Percentiles rank a stretch among this genome's conserved stretches.
Conservation (phyloP, 352 stramenopile species). For the Thraustotheca clavata region DNA sequence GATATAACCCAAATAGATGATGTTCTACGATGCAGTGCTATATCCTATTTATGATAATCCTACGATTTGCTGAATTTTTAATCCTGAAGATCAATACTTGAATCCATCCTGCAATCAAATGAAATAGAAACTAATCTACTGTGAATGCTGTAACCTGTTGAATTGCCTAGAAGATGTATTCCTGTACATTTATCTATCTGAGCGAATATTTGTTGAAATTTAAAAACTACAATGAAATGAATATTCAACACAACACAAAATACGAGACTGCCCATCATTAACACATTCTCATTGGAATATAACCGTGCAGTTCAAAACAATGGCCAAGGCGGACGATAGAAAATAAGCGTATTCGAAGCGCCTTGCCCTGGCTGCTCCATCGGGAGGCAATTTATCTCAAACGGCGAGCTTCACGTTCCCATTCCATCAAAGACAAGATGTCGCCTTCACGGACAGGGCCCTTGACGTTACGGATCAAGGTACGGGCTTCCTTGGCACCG, state of each 20-base stretch:
- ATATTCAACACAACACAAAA: slow-evolving; percentile 5
- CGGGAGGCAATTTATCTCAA: slow-evolving; percentile 86
- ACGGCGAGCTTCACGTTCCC: slow-evolving; percentile 98
- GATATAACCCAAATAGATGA: no score
- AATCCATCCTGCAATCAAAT: no score
- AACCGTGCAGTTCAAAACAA: slow-evolving; percentile 19
- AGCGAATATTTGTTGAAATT: no score
- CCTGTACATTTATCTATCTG: no score
- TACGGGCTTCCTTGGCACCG: slow-evolving; percentile 80
- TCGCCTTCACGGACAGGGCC: slow-evolving; percentile 97
- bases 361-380: slow-evolving; percentile 8
- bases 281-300: slow-evolving; percentile 24
- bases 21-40: no score
- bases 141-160: no score
- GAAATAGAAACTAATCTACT: no score
- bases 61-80: no score
- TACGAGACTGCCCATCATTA: slow-evolving; percentile 22
- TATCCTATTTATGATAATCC: no score
- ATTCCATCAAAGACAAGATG: slow-evolving; percentile 99
- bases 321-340: not conserved
- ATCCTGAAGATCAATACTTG: no score
- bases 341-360: not conserved
- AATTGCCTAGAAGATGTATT: no score
- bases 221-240: not conserved
- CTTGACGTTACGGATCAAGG: slow-evolving; percentile 99